Evolutionary conservation across 1,139 yeast species (phyloP), one percentile per base, ranked within the genome.

Genomic region (Protomyces lactucae-debilis): DNA sequence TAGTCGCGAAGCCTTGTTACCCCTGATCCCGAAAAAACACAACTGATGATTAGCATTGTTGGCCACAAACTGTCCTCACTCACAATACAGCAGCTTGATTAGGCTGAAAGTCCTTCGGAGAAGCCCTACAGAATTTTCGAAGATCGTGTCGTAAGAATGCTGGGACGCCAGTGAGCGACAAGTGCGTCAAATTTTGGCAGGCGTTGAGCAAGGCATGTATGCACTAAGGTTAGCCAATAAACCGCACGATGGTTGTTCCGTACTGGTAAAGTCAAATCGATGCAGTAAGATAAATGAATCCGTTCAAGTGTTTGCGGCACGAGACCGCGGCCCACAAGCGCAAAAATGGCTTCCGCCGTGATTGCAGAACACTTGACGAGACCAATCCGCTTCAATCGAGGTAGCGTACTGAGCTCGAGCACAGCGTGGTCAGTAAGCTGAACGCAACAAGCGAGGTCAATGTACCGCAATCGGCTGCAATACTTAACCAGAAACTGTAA

Each of bases 11-110:
- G 79, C 67, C 82, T 83, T 63, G 79, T 82, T 18, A 93, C 97
- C 3, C 98, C 98, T 68, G 83, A 85, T 0, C 98, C 98, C 46
- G 95, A 87, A 72, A 91, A 93, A 9, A 93, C 99, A 76, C 99
- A 93, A 72, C 63, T 59, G 45, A 12, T 37, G 6, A 10, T 25
- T 18, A 51, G 37, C 9, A 25, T 52, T 28, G 36, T 54, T 25
- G 37, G 23, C 14, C 23, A 21, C 14, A 51, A 6, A 28, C 4
- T 32, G 6, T 61, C 32, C 2, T 25, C 16, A 21, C 68, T 51
- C 53, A 66, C 68, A 93, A 93, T 61, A 89, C 82, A 21, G 87
- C 83, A 70, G 86, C 86, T 75, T 93, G 99, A 71, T 87, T 88
- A 66, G 86, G 91, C 66, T 88, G 91, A 73, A 93, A 92, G 72